Conservation (phyloP, 2,329 filamentous ascomycete genomes). For the Blastomyces gilchristii region DNA sequence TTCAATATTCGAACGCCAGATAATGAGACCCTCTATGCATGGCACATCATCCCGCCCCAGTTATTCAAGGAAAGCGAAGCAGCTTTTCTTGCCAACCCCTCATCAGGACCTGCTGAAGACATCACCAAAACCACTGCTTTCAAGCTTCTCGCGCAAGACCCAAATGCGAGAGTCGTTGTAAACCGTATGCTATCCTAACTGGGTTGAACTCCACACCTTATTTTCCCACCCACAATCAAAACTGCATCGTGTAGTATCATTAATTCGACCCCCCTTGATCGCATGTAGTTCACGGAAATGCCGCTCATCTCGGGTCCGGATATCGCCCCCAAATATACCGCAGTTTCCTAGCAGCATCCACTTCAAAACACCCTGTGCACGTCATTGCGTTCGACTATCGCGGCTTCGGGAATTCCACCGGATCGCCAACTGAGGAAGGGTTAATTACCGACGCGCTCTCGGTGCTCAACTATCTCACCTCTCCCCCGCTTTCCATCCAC, state of each 20-base stretch:
- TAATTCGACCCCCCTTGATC: slow-evolving; percentile 7
- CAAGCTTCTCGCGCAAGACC: slow-evolving; percentile 42
- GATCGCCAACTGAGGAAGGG: slow-evolving; percentile 68
- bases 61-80: slow-evolving; percentile 64
- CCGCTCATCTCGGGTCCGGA: slow-evolving; percentile 71
- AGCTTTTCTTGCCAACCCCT: slow-evolving; percentile 44
- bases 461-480: slow-evolving; percentile 54
- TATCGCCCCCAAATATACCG: slow-evolving; percentile 69
- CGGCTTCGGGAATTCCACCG: slow-evolving; percentile 72
- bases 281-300: slow-evolving; percentile 50
- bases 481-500: slow-evolving; percentile 53
- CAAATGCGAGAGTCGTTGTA: slow-evolving; percentile 45
- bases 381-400: slow-evolving; percentile 86
- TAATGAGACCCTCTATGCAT: slow-evolving; percentile 68
- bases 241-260: slow-evolving; percentile 7
- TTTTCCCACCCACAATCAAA: slow-evolving; percentile 11
- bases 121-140: slow-evolving; percentile 42
- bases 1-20: slow-evolving; percentile 69
- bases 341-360: slow-evolving; percentile 59
- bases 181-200: slow-evolving; percentile 35
- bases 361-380: slow-evolving; percentile 53
- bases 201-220: slow-evolving; percentile 12
- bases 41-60: slow-evolving; percentile 77
- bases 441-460: slow-evolving; percentile 69
- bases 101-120: slow-evolving; percentile 42